Percentiles rank a stretch among this genome's conserved stretches.
Conservation (phyloP, 345 rosid genomes). For the Arabidopsis suecica region DNA sequence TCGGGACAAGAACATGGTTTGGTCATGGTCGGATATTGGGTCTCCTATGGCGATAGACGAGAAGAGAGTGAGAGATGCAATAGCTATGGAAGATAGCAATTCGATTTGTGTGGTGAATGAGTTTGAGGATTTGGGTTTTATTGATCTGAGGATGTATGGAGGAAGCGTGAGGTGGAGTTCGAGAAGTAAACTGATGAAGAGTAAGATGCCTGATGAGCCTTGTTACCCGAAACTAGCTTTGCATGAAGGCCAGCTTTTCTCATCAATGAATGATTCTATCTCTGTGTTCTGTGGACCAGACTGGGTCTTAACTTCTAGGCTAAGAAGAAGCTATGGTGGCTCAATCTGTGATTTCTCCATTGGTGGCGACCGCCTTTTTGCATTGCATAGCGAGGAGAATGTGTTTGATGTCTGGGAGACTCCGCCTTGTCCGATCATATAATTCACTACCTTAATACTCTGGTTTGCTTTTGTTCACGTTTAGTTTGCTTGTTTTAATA, state of each 20-base stretch:
- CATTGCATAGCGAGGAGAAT: conserved; percentile 90
- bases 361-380: conserved; percentile 89
- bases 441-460: conserved; percentile 38
- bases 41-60: conserved; percentile 66
- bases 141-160: conserved; percentile 71
- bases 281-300: conserved; percentile 93
- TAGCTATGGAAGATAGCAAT: conserved; percentile 84
- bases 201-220: conserved; percentile 87
- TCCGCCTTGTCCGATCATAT: conserved; percentile 71
- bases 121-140: conserved; percentile 93
- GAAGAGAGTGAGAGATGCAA: conserved; percentile 91
- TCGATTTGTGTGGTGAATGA: conserved; percentile 94
- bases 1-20: conserved; percentile 80
- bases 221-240: conserved; percentile 90
- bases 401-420: conserved; percentile 96
- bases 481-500: conserved; percentile 41
- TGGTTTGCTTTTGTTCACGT: conserved; percentile 30
- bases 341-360: conserved; percentile 92
- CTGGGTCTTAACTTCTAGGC: conserved; percentile 84
- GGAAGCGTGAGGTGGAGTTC: conserved; percentile 96
- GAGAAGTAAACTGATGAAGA: conserved; percentile 82
- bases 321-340: conserved; percentile 73
- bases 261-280: conserved; percentile 90
- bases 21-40: conserved; percentile 94
- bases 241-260: conserved; percentile 85